Conservation (phyloP, 148 eudicot species). For the Selenicereus undatus region DNA sequence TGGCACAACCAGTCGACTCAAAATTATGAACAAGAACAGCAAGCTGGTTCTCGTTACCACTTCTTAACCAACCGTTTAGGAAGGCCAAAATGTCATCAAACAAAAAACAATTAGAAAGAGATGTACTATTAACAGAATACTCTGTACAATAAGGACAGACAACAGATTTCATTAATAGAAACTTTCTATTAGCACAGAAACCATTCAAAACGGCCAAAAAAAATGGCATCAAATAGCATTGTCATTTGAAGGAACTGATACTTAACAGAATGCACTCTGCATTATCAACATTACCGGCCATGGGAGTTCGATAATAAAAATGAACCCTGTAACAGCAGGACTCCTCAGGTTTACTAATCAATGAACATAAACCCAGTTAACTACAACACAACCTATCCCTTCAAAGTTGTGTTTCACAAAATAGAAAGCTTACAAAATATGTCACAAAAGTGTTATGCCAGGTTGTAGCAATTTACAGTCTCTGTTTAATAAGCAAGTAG, state of each 20-base stretch:
- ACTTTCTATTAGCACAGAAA: background rate
- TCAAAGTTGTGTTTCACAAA: too few relatives aligned
- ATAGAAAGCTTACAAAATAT: background rate
- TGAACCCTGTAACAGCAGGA: background rate
- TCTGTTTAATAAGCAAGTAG: background rate
- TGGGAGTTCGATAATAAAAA: background rate
- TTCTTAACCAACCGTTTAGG: background rate
- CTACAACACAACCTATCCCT: background rate
- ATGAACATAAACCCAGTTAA: background rate
- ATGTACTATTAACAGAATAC: background rate
- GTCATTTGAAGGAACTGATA: background rate
- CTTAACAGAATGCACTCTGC: background rate
- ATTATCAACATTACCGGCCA: background rate
- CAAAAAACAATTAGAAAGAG: background rate
- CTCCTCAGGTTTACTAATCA: background rate
- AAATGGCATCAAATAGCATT: background rate
- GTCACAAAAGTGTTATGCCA: background rate
- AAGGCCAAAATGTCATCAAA: background rate
- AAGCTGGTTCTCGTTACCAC: too few relatives aligned
- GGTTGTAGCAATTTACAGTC: background rate
- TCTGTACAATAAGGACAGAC: too few relatives aligned
- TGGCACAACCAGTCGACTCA: background rate
- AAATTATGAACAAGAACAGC: background rate
- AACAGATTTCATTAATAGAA: background rate
- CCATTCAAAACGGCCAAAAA: background rate